These are phyloP conservation scores for Kalaharituber pfeilii DNA, from an alignment of 2,329 filamentous ascomycete genomes.

Conservation along the genomic window DNA sequence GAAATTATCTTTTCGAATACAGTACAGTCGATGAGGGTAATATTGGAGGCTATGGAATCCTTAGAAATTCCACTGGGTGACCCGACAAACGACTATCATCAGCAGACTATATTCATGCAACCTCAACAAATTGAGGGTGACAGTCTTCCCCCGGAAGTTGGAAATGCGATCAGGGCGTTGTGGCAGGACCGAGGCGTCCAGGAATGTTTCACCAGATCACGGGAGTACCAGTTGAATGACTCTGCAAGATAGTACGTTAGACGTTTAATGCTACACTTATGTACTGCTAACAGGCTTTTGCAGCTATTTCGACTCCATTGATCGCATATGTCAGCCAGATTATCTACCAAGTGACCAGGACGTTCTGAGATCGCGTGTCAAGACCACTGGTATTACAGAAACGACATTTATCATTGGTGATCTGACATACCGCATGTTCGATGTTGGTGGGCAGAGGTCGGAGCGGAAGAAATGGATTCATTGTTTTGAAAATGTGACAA, in stretches of 20 bases:
- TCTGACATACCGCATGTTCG: conserved; percentile 92
- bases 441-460: conserved; percentile 86
- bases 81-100: conserved; percentile 86
- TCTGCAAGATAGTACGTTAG: conserved; percentile 67
- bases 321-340: conserved; percentile 74
- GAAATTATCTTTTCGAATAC: conserved; percentile 56
- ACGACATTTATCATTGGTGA: conserved; percentile 92
- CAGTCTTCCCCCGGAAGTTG: conserved; percentile 82
- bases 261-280: conserved; percentile 2
- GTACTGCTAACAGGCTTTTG: conserved; percentile 24
- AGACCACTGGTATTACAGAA: conserved; percentile 94
- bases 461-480: conserved; percentile 99
- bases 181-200: conserved; percentile 90
- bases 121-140: conserved; percentile 92
- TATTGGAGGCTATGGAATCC: conserved; percentile 51
- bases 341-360: conserved; percentile 94
- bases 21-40: conserved; percentile 52
- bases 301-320: conserved; percentile 92
- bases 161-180: conserved; percentile 75
- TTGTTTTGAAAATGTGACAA: conserved; percentile 95
- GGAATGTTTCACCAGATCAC: conserved; percentile 85
- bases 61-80: conserved; percentile 71
- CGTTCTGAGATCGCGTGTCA: conserved; percentile 85
- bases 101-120: conserved; percentile 98
- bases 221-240: conserved; percentile 93